phyloP scores from a whole-genome alignment of 148 eudicot species.

The Nyssa sinensis region DNA sequence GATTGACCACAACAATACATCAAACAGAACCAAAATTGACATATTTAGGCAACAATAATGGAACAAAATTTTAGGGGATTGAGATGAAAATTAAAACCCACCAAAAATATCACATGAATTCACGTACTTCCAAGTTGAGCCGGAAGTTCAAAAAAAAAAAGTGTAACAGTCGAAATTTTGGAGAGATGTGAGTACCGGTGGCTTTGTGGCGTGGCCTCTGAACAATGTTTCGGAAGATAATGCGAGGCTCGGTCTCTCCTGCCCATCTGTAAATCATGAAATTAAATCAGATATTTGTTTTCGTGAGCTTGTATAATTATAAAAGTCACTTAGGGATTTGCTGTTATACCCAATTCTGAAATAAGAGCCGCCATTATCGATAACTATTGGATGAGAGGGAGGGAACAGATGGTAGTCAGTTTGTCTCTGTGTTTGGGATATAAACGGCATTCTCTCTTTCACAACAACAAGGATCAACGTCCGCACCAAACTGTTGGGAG shows the following conservation, averaged over 20 bases:
- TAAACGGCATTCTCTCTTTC: conserved; percentile 82
- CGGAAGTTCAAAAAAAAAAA: no score
- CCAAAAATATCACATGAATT: background rate
- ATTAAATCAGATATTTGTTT: no score
- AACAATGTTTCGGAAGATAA: conserved; percentile 89
- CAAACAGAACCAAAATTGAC: background rate
- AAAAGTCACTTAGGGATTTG: conserved; percentile 27
- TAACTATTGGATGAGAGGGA: conserved; percentile 69
- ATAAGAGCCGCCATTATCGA: conserved; percentile 93
- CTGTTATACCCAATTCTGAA: conserved; percentile 75
- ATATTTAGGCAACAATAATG: background rate
- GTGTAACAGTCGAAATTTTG: background rate
- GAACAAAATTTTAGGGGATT: background rate
- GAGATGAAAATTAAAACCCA: background rate
- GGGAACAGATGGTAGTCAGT: conserved; percentile 69
- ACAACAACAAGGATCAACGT: no score
- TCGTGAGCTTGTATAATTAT: background rate
- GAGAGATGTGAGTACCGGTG: conserved; percentile 46
- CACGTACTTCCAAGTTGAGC: background rate
- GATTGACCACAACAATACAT: background rate
- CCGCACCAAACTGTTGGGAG: no score
- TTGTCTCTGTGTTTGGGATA: conserved; percentile 65
- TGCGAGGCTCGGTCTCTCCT: conserved; percentile 86
- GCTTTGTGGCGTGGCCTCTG: conserved; percentile 95
- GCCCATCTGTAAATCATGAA: conserved; percentile 68